These are phyloP conservation scores for Stephania yunnanensis DNA, from an alignment of 164 flowering plant genomes.

Conservation along the genomic window DNA sequence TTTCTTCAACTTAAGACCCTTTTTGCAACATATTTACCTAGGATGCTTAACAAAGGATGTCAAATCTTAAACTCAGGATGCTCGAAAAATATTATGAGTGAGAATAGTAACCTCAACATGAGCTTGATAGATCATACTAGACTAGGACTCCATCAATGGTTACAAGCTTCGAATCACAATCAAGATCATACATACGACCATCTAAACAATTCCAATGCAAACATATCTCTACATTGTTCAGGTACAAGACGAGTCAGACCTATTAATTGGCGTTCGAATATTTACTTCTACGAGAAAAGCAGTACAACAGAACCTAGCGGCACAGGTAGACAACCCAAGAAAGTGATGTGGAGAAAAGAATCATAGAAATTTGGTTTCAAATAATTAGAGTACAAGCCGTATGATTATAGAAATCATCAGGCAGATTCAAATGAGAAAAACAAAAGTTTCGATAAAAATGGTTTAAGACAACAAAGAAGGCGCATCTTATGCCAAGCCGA, in stretches of 20 bases:
- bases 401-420: too few relatives aligned
- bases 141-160: not conserved
- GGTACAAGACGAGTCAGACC: too few relatives aligned
- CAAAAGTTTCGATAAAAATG: too few relatives aligned
- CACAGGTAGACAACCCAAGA: not conserved
- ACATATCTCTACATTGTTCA: not conserved
- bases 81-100: not conserved
- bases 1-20: not conserved
- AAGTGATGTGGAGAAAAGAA: not conserved
- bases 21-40: not conserved
- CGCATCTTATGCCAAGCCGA: too few relatives aligned
- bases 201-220: not conserved
- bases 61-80: not conserved
- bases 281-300: too few relatives aligned
- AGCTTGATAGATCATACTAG: not conserved
- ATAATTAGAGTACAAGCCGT: not conserved
- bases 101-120: too few relatives aligned
- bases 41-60: not conserved
- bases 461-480: too few relatives aligned
- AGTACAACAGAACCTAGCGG: not conserved
- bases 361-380: not conserved
- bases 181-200: not conserved
- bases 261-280: too few relatives aligned
- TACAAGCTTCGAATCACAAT: not conserved
- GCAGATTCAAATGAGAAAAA: too few relatives aligned